Evolutionary conservation across 2,329 filamentous ascomycete species (phyloP).

Genomic region (Clonostachys rhizophaga): DNA sequence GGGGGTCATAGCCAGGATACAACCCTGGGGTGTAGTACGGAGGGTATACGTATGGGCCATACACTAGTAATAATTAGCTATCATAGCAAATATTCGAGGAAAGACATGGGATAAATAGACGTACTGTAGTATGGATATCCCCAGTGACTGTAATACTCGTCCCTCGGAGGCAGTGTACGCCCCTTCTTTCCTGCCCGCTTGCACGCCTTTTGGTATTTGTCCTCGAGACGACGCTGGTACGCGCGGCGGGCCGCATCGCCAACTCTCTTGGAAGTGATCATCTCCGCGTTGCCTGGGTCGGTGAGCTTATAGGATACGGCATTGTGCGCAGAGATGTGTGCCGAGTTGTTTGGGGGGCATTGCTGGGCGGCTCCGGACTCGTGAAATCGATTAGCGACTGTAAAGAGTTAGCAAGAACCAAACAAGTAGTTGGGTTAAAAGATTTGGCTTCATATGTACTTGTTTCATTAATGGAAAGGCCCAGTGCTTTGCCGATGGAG

Average conservation of each 20-base stretch:
- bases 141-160: conserved; percentile 50
- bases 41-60: too few species aligned
- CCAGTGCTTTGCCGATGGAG: conserved; percentile 34
- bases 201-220: conserved; percentile 50
- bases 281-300: background rate
- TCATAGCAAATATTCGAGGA: too few species aligned
- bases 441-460: background rate
- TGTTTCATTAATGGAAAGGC: background rate
- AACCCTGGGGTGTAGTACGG: too few species aligned
- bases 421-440: too few species aligned
- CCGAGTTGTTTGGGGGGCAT: background rate
- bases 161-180: conserved; percentile 36
- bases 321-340: background rate
- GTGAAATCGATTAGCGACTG: background rate
- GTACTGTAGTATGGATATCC: conserved; percentile 35
- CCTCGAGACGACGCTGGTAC: conserved; percentile 33
- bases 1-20: too few species aligned
- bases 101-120: too few species aligned
- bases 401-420: background rate
- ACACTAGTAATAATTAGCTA: too few species aligned
- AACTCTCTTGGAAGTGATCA: background rate
- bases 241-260: background rate
- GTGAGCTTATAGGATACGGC: background rate
- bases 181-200: conserved; percentile 45
- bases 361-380: background rate